Evolutionary conservation across 1,139 yeast genomes (phyloP), one percentile per base, ranked within the genome.

Genomic region (Sugiyamaella castrensis): DNA sequence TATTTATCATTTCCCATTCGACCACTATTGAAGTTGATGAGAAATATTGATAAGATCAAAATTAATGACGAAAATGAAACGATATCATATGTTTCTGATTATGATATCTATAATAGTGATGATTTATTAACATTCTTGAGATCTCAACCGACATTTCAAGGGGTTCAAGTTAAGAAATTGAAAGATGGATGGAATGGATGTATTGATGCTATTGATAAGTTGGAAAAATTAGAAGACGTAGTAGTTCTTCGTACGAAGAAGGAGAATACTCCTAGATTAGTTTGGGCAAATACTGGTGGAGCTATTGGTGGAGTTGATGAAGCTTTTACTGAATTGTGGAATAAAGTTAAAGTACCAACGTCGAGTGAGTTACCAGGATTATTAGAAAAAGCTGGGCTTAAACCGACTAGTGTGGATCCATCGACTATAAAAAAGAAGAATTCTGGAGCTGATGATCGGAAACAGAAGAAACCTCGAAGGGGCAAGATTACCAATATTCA

Each of bases 141-240:
- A 59, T 75, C 82, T 24, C 97, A 89, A 68, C 83, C 87, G 1
- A 87, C 96, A 1, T 89, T 87, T 66, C 87, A 83, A 62, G 98
- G 98, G 2, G 77, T 86, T 1, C 74, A 89, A 0, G 96, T 92
- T 29, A 87, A 87, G 63, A 96, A 91, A 61, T 74, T 94, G 52
- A 84, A 83, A 61, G 99, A 94, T 64, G 98, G 98, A 16, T 94
- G 99, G 99, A 79, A 86, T 45, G 95, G 91, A n/a, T 91, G 96
- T 65, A 67, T 84, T 41, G 81, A 79, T 6, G 86, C 94, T 0
- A 81, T 92, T 28, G 81, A 82, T 43, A 82, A 84, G 58, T 71
- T 92, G 40, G 98, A 92, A 63, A 75, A 76, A 48, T 83, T 84
- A 48, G 79, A 84, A 53, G 84, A 86, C 58, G 81, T 91, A 37